Base-by-base conservation (phyloP, 2,329 filamentous ascomycete genomes). In the Pseudogymnoascus sp. region DNA sequence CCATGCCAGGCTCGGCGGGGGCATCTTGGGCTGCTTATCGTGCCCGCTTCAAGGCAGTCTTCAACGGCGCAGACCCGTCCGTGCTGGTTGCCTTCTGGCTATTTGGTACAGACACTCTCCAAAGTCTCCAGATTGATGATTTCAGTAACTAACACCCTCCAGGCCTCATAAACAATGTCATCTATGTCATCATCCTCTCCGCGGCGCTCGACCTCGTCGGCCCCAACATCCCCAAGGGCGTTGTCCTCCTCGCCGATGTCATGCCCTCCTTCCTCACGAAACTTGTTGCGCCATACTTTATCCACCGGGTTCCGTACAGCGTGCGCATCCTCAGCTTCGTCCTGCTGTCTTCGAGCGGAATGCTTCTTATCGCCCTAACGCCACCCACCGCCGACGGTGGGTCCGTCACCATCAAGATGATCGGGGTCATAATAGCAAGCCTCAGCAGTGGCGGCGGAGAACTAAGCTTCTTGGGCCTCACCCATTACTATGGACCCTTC, bases 101-200 rank as follows among this genome's bases (percentile, higher is more conserved):
- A 2, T 95, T 97, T 71, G 93, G 93, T 97, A 78, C 67, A 75
- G 65, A 37, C 20, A 15, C 28, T 60, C 30, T 39, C 43, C n/a
- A 11, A 11, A 39, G 43, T 20, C 28, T 15, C 53, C 36, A 14
- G n/a, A 20, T 30, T 2, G 22, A 39, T 15, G 33, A 63, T 62
- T 33, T 63, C 60, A 9, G 30, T 20, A 12, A 7, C 20, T 14
- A 57, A 18, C 47, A 38, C n/a, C n/a, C 5, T 1, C n/a, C 53
- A 93, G 90, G 90, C 59, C 78, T 94, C 15, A 94, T 97, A 72
- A 97, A 99, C 76, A 97, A 97, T 77, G 90, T 97, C 67, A 88
- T 97, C 76, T 97, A 97, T 75, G 93, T 97, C 61, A 90, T 97
- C 73, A 94, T 97, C 71, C 88, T 99, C 69, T 95, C 91, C 30